Evolutionary conservation across 2,329 filamentous ascomycete genomes (phyloP).

Genomic region (Fusarium sp.): DNA sequence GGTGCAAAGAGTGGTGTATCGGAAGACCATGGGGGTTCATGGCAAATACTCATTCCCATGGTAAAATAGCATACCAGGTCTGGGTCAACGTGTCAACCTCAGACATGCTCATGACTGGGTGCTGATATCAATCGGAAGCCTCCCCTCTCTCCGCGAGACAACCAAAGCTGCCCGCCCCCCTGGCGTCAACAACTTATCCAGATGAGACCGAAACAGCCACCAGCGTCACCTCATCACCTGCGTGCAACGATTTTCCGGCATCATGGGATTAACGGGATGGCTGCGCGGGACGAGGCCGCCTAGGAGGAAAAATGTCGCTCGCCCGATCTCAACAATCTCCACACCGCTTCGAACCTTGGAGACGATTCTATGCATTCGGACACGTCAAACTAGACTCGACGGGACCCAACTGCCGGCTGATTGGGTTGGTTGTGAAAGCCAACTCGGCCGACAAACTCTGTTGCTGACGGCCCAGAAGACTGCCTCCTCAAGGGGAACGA

Average conservation of each 20-base stretch:
- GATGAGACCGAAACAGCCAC: slow-evolving; percentile 22
- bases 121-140: not conserved
- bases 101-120: not conserved
- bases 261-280: slow-evolving; percentile 32
- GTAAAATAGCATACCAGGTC: not conserved
- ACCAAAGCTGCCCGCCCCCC: not conserved
- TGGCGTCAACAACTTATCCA: not conserved
- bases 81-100: not conserved
- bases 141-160: not conserved
- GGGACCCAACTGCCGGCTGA: not conserved
- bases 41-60: not conserved
- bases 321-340: slow-evolving; percentile 13
- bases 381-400: not conserved
- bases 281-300: slow-evolving; percentile 24
- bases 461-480: not conserved
- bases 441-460: slow-evolving; percentile 23
- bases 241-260: slow-evolving; percentile 17
- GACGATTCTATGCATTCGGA: slow-evolving; percentile 1
- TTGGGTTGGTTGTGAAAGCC: not conserved
- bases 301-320: not conserved
- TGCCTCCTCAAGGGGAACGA: not conserved
- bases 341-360: slow-evolving; percentile 22
- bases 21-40: not conserved
- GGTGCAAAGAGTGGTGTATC: not conserved
- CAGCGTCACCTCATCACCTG: slow-evolving; percentile 16